Base-by-base conservation (phyloP, 1,284 basidiomycete species). In the Tylopilus sp. region DNA sequence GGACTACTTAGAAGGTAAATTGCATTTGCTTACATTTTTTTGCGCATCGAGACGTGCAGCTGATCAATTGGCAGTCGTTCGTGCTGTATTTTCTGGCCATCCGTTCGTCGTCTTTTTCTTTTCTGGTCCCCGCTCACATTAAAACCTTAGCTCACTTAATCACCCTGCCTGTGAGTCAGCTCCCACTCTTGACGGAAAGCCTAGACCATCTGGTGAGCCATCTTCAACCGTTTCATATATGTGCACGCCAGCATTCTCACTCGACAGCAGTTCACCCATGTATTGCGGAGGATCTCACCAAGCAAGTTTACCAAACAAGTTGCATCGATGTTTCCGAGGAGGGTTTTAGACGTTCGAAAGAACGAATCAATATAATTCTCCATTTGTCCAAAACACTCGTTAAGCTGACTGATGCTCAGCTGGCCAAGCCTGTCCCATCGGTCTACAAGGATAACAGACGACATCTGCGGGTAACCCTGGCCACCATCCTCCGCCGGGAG, bases 1-100 rank as follows among this genome's bases (percentile, higher is more conserved):
- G 41, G 91, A 93, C 73, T 93, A 91, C 74, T 86, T 91, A 70
- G 91, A 93, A 77, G 83, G 91, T 91, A 77, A 72, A 66, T 68
- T 63, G 60, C 53, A 44, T 61, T 49, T 51, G 53, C 58, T 41
- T 24, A 15, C 3, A 38, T 22, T 18, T 22, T n/a, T 24, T 18
- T 22, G 66, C 56, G 68, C 72, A 73, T 66, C 44, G 47, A 16
- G n/a, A n/a, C 52, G 9, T 64, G 55, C 8, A 18, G 29, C 68
- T 74, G 64, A 77, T 60, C 29, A 6, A 29, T 29, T 72, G 5
- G 72, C 72, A 15, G 61, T 81, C 12, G 62, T 74, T 55, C 71
- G 76, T 49, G 68, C 65, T 19, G 62, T 80, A 10, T 67, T 76
- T 51, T 60, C 62, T 33, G n/a, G 60, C 24, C 81, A 72, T 62